Conservation (phyloP, 768 basidiomycete genomes). For the Rhodosporidiobolus odoratus region DNA sequence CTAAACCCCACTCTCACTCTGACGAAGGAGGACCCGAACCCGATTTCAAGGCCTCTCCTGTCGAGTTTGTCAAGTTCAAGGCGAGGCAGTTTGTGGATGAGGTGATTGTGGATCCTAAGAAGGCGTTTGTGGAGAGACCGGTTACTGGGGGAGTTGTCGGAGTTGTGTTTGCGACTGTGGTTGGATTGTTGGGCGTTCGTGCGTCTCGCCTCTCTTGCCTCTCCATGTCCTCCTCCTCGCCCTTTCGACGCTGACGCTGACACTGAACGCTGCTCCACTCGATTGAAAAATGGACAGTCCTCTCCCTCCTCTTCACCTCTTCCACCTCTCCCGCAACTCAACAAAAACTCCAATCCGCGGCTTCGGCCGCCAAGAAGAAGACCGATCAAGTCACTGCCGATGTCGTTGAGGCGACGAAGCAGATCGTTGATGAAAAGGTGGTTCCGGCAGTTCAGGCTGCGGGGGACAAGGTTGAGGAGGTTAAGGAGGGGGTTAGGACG, state of each 20-base stretch:
- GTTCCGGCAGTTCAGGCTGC: constrained; percentile 15
- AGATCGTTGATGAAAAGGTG: too few species aligned
- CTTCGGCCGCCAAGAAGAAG: constrained; percentile 29
- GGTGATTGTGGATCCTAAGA: constrained; percentile 67
- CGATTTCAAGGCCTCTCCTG: constrained; percentile 66
- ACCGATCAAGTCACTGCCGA: constrained; percentile 15
- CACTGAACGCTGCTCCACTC: too few species aligned
- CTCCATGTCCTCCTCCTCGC: constrained; percentile 51
- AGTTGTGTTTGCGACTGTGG: constrained; percentile 66
- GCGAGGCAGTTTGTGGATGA: constrained; percentile 73
- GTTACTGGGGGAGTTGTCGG: constrained; percentile 72
- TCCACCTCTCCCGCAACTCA: constrained; percentile 54
- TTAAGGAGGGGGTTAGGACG: constrained; percentile 21
- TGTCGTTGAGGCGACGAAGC: constrained; percentile 16
- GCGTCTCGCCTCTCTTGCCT: constrained; percentile 1
- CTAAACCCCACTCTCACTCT: constrained; percentile 18
- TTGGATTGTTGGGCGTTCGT: constrained; percentile 67
- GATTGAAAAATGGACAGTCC: constrained; percentile 47
- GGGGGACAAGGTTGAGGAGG: constrained; percentile 14
- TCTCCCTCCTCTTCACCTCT: constrained; percentile 21
- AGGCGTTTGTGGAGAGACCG: constrained; percentile 80
- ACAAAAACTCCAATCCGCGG: constrained; percentile 41
- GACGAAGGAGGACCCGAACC: constrained; percentile 49
- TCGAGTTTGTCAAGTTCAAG: constrained; percentile 72
- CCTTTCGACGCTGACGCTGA: constrained; percentile 63